These are phyloP conservation scores for Achlya hypogyna DNA, from an alignment of 352 stramenopile species.

Conservation along the genomic window DNA sequence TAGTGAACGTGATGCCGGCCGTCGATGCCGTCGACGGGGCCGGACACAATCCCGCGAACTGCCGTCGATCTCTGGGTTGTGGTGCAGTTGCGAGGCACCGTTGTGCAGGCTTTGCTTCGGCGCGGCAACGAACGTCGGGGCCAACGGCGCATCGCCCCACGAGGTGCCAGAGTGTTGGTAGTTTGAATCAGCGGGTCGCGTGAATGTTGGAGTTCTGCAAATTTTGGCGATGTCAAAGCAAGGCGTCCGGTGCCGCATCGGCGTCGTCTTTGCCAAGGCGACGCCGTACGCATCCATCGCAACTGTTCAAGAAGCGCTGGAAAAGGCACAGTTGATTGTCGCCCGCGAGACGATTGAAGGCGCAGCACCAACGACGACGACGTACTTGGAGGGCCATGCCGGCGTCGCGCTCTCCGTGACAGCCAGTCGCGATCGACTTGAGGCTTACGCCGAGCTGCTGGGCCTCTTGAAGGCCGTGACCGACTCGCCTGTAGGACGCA, in stretches of 20 bases:
- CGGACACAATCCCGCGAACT: too few relatives aligned
- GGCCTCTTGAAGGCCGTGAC: constrained; percentile 4
- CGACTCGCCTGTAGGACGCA: not conserved
- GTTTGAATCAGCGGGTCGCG: too few relatives aligned
- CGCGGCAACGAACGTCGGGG: too few relatives aligned
- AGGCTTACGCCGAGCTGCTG: constrained; percentile 2
- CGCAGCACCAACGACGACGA: not conserved
- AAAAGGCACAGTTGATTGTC: not conserved
- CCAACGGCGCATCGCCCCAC: too few relatives aligned
- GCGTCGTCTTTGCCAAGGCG: not conserved
- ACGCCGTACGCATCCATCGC: not conserved
- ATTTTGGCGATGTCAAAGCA: not conserved
- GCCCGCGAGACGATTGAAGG: not conserved
- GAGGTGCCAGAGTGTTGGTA: too few relatives aligned
- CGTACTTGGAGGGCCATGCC: not conserved
- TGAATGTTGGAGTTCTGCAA: too few relatives aligned
- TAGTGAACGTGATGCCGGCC: too few relatives aligned
- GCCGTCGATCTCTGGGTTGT: too few relatives aligned
- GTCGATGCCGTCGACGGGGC: too few relatives aligned
- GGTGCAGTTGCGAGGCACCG: too few relatives aligned
- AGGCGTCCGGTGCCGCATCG: not conserved
- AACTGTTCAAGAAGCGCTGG: not conserved
- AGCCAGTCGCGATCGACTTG: not conserved
- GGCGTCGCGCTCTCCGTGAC: not conserved
- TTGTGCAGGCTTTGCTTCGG: too few relatives aligned